These are phyloP conservation scores for Nematodospora valgi DNA, from an alignment of 805 yeast species.

Conservation along the genomic window DNA sequence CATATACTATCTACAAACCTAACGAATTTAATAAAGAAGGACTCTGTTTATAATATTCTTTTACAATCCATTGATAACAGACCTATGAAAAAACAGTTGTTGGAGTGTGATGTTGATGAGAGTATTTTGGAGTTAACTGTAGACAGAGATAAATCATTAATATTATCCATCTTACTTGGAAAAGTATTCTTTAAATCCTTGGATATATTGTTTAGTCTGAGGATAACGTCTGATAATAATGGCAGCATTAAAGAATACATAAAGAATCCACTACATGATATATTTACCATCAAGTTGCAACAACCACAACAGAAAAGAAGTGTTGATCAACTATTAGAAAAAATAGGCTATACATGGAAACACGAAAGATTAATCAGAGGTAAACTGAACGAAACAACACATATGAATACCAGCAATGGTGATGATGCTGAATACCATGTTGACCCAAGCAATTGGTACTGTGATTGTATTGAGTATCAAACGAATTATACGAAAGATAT, in stretches of 20 bases:
- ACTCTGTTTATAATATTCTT: constrained; percentile 7
- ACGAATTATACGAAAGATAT: constrained; percentile 3
- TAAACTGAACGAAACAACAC: neutral
- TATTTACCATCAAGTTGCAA: neutral
- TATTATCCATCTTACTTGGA: constrained; percentile 19
- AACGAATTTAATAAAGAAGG: neutral
- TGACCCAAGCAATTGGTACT: constrained; percentile 27
- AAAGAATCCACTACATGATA: too few relatives aligned
- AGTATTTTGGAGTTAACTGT: constrained; percentile 3
- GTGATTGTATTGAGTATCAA: constrained; percentile 26
- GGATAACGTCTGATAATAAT: neutral
- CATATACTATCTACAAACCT: neutral
- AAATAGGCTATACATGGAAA: neutral
- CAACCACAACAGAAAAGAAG: too few relatives aligned
- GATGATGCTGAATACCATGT: constrained; percentile 7
- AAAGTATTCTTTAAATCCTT: constrained; percentile 14
- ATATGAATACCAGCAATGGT: neutral
- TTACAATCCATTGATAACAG: constrained; percentile 2
- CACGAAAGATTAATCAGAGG: constrained; percentile 3
- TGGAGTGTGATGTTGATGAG: constrained; percentile 3
- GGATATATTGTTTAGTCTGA: constrained; percentile 10
- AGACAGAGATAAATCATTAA: constrained; percentile 16
- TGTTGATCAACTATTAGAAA: neutral
- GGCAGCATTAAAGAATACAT: too few relatives aligned
- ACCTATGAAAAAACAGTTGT: constrained; percentile 2